These are phyloP conservation scores for Fonsecaea erecta DNA, from an alignment of 2,329 filamentous ascomycete genomes.

Conservation along the genomic window DNA sequence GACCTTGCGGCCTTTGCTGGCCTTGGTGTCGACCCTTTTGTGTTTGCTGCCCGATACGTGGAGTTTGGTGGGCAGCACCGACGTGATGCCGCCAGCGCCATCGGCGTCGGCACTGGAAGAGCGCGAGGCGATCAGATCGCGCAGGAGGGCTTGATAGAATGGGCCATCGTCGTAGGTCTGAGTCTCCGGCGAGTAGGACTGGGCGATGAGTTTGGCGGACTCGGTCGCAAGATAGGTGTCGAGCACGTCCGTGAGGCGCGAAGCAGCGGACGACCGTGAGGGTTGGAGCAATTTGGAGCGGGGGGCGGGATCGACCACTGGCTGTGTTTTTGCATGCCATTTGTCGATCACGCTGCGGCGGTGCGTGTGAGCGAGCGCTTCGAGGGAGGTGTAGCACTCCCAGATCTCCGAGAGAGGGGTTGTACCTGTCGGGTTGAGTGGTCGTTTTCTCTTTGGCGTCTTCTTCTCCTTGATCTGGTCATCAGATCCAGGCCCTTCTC, in stretches of 20 bases:
- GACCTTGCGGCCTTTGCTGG: conserved; percentile 93
- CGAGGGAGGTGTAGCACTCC: conserved; percentile 70
- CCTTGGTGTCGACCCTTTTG: conserved; percentile 91
- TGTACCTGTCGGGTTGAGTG: conserved; percentile 54
- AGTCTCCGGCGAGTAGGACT: conserved; percentile 47
- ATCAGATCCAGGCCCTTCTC: conserved; percentile 31
- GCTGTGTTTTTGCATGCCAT: conserved; percentile 81
- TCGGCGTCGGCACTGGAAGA: conserved; percentile 48
- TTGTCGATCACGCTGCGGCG: conserved; percentile 80
- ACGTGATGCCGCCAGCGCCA: conserved; percentile 51
- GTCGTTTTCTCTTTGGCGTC: conserved; percentile 52
- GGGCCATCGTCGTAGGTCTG: conserved; percentile 88
- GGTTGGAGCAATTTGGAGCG: conserved; percentile 65
- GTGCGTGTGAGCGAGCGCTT: conserved; percentile 62
- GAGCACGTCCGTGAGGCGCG: conserved; percentile 54
- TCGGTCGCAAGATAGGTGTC: conserved; percentile 52
- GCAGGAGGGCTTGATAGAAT: conserved; percentile 91
- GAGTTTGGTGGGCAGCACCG: conserved; percentile 44
- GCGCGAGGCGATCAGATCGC: conserved; percentile 89
- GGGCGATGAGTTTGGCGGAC: conserved; percentile 39
- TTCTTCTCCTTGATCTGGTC: conserved; percentile 45
- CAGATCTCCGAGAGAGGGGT: conserved; percentile 71
- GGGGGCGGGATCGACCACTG: conserved; percentile 58
- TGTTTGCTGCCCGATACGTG: conserved; percentile 51
- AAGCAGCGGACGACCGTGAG: conserved; percentile 47